Base-by-base conservation (phyloP, 208 protist species). In the Naegleria lovaniensis region DNA sequence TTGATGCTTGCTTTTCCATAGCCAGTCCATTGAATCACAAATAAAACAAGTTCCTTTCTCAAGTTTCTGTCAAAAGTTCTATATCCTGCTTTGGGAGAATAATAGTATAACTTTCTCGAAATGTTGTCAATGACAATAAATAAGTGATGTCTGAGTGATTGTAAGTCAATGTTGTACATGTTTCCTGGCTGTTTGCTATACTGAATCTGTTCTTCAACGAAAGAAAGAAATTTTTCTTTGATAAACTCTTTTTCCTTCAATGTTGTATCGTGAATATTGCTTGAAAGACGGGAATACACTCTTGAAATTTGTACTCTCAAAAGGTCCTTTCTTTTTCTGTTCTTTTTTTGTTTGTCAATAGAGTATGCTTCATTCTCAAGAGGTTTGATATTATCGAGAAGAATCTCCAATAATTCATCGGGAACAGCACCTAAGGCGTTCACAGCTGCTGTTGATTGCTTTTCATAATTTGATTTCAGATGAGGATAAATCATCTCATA, bases 11-110 rank as follows among this genome's bases (percentile, higher is more conserved):
- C 0, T 38, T 67, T 40, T 11, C 85, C 85, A 89, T 67, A 89
- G 19, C 85, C 85, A n/a, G 48, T 89, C 85, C 85, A 89, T 89
- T 89, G 85, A 38, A 89, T 67, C 0, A 38, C 48, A 89, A 43
- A 89, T n/a, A 19, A 16, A 0, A 89, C 41, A 0, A 89, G 25
- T 29, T 67, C 41, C 51, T 38, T 40, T 89, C 48, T 33, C 29
- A 52, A 67, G 5, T 38, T 67, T 0, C 29, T 67, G 25, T 89
- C 85, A n/a, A 86, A 48, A 7, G 36, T 86, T 41, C 33, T 86
- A n/a, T 40, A 86, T 13, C 19, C 19, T 75, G 85, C 48, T 36
- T 79, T 79, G 7, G 67, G 67, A 15, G n/a, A 16, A 29, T 41
- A 38, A 67, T 67, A 67, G 40, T 67, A 40, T 5, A 89, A 41